These are phyloP conservation scores for Blepharisma japonicum DNA, from an alignment of 73 alveolate species.

Conservation along the genomic window DNA sequence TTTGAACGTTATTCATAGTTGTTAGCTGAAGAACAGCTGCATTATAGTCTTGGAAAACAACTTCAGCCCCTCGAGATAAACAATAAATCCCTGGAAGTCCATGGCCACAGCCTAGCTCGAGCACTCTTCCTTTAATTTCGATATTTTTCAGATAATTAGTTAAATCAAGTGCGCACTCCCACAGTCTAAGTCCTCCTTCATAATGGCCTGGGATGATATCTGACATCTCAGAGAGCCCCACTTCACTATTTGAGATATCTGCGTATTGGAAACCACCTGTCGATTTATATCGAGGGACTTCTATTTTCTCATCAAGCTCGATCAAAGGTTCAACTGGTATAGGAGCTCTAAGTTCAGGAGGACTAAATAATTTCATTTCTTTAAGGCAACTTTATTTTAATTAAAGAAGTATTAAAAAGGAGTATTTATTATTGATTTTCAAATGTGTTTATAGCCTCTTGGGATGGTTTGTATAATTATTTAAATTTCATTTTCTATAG, in stretches of 20 bases:
- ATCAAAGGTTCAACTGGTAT: too few relatives aligned
- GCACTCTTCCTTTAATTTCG: conserved; percentile 36
- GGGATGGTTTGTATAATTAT: too few relatives aligned
- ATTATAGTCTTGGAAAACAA: conserved; percentile 71
- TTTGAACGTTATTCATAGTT: conserved; percentile 40
- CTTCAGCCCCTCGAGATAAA: conserved; percentile 38
- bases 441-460: too few relatives aligned
- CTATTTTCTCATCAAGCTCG: too few relatives aligned
- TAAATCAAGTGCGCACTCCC: conserved; percentile 82
- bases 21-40: conserved; percentile 62
- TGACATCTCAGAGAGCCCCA: conserved; percentile 39
- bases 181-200: conserved; percentile 86
- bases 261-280: too few relatives aligned
- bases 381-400: too few relatives aligned
- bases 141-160: conserved; percentile 40
- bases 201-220: conserved; percentile 74
- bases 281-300: too few relatives aligned
- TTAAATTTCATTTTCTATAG: too few relatives aligned
- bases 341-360: too few relatives aligned
- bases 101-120: conserved; percentile 85
- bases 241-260: not conserved
- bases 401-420: too few relatives aligned
- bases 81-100: conserved; percentile 78
- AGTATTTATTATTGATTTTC: too few relatives aligned
- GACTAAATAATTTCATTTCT: too few relatives aligned